These are phyloP conservation scores for Dioscorea zingiberensis DNA, from an alignment of 106 monocot species.

Conservation along the genomic window DNA sequence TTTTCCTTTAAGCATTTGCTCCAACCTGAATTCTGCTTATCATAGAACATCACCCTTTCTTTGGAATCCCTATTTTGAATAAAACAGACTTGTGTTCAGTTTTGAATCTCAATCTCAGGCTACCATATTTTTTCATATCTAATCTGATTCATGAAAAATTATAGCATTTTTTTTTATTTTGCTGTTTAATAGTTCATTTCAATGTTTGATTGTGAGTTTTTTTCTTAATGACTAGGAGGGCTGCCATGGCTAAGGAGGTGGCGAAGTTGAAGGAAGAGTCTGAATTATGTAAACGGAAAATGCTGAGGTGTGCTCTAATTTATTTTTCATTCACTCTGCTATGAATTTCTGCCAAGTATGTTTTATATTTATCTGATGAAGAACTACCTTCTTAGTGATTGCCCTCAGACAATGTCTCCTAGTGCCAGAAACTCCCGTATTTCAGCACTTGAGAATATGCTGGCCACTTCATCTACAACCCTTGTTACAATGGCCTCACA, in stretches of 20 bases:
- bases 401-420: constrained; percentile 79
- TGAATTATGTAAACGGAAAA: constrained; percentile 47
- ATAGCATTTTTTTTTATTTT: too few species aligned
- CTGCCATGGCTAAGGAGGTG: constrained; percentile 80
- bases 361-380: constrained; percentile 4
- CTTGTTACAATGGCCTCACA: constrained; percentile 92
- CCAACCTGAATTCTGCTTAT: too few species aligned
- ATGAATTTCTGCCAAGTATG: background rate
- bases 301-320: constrained; percentile 36
- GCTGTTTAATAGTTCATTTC: too few species aligned
- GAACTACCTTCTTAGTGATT: constrained; percentile 31
- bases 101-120: too few species aligned
- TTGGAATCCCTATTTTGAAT: too few species aligned
- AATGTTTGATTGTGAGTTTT: too few species aligned
- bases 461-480: constrained; percentile 62
- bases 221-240: constrained; percentile 42
- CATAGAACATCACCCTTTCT: too few species aligned
- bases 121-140: too few species aligned
- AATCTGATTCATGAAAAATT: too few species aligned
- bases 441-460: constrained; percentile 88
- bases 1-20: too few species aligned
- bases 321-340: background rate
- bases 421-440: constrained; percentile 90
- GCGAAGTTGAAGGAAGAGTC: constrained; percentile 79
- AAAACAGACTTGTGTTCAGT: too few species aligned